Base-by-base conservation (phyloP, 1,139 yeast species). In the Blastobotrys apis region DNA sequence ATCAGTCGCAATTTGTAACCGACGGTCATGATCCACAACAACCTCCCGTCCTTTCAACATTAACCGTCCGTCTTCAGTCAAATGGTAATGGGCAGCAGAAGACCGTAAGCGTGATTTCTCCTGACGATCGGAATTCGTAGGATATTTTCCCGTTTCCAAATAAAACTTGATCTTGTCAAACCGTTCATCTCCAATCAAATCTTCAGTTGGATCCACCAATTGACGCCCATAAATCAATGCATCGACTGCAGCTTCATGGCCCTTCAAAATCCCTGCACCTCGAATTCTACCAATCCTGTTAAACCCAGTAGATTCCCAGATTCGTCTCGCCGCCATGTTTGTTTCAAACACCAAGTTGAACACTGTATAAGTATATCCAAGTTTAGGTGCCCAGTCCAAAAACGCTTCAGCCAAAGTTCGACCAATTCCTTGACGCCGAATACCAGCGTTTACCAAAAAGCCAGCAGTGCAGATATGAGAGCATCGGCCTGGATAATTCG, bases 391-490 rank as follows among this genome's bases (percentile, higher is more conserved):
- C 97, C 97, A 92, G 51, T 83, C 87, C 22, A 88, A 63, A 56
- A 79, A 87, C 53, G 94, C 82, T 55, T 86, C 94, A 9, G 87
- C 81, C 51, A 92, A 64, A 0, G 94, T 84, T 47, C 81, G 71
- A 3, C 98, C 98, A 35, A 92, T 84, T 3, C 97, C 96, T 59
- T 83, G 84, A n/a, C 94, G 92, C 54, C 98, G 68, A 52, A 85
- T 85, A 50, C 95, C 95, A 1, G 95, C 94, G 63, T 88, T 87
- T 2, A 92, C 97, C 43, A 92, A 68, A 54, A 92, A 85, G 26
- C 83, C 84, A 2, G 87, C 95, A 0, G 95, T 86, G 56, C 95
- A 88, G n/a, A 92, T 82, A 63, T 90, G 97, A 0, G 94, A 79
- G 39, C 94, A 83, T 39, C 97, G 71, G 1, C 97, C 97, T 0